Conservation (phyloP, 768 basidiomycete species). For the Rubroboletus pulcherrimus region DNA sequence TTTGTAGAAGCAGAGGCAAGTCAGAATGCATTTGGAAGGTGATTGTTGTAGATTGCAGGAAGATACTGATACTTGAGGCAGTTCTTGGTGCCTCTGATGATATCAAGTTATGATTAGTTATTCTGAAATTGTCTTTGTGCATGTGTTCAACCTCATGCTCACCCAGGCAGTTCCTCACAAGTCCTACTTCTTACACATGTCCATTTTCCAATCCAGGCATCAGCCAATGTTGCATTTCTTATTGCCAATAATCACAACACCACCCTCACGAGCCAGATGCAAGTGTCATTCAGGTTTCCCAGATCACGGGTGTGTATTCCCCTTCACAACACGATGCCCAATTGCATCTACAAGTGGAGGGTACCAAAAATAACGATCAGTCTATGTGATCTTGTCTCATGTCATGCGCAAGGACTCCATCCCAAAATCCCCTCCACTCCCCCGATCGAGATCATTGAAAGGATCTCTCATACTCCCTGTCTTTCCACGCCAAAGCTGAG, state of each 20-base stretch:
- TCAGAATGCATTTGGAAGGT: slow-evolving; percentile 34
- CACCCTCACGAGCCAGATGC: background rate
- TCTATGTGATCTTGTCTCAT: slow-evolving; percentile 6
- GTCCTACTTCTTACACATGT: background rate
- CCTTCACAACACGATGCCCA: background rate
- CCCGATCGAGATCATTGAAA: slow-evolving; percentile 54
- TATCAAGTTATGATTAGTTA: background rate
- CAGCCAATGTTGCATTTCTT: background rate
- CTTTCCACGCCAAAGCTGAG: slow-evolving; percentile 73
- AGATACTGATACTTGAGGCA: no score
- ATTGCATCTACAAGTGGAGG: background rate
- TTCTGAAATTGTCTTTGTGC: background rate
- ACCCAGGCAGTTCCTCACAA: background rate
- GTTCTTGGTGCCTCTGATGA: background rate
- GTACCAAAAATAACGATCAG: background rate
- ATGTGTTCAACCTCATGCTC: background rate
- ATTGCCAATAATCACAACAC: background rate
- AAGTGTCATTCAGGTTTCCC: background rate
- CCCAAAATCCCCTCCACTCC: slow-evolving; percentile 42
- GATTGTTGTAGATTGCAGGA: background rate
- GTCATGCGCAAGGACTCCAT: slow-evolving; percentile 30
- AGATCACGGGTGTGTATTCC: background rate
- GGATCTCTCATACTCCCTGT: slow-evolving; percentile 84
- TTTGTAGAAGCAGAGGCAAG: slow-evolving; percentile 55
- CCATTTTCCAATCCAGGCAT: background rate